phyloP scores from a whole-genome alignment of 2,329 filamentous ascomycete genomes.

The Colletotrichum sp. region DNA sequence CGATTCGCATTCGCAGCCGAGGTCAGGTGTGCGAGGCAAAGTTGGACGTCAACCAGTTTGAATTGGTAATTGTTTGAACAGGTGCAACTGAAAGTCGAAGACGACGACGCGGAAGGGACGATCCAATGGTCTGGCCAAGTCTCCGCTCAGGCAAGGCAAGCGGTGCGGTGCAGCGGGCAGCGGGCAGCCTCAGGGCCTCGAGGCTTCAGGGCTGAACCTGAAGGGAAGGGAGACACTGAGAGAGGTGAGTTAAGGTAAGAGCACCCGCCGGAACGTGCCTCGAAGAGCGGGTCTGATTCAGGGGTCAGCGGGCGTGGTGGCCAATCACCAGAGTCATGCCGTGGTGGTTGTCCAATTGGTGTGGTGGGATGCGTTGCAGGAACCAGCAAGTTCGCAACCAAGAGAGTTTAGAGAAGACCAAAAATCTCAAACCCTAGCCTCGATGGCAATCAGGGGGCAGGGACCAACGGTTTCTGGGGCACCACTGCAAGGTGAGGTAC shows the following conservation, averaged over 20 bases:
- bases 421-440: conserved; percentile 17
- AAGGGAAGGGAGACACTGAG: not conserved
- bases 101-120: not conserved
- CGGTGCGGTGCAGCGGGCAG: not conserved
- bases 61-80: not conserved
- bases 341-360: not conserved
- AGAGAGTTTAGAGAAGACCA: not conserved
- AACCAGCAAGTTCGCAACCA: not conserved
- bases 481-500: not conserved
- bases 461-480: conserved; percentile 13
- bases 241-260: not conserved
- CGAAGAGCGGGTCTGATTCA: not conserved
- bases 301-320: not conserved
- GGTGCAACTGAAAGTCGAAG: not conserved
- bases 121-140: not conserved
- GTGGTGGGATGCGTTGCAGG: conserved; percentile 5
- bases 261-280: not conserved
- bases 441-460: not conserved
- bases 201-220: conserved; percentile 4
- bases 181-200: not conserved
- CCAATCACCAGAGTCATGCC: not conserved
- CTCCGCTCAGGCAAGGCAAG: conserved; percentile 4
- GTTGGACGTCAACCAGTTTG: not conserved
- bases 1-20: not conserved
- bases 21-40: not conserved